phyloP scores from a whole-genome alignment of 768 basidiomycete genomes.

The Tulasnella sp. region DNA sequence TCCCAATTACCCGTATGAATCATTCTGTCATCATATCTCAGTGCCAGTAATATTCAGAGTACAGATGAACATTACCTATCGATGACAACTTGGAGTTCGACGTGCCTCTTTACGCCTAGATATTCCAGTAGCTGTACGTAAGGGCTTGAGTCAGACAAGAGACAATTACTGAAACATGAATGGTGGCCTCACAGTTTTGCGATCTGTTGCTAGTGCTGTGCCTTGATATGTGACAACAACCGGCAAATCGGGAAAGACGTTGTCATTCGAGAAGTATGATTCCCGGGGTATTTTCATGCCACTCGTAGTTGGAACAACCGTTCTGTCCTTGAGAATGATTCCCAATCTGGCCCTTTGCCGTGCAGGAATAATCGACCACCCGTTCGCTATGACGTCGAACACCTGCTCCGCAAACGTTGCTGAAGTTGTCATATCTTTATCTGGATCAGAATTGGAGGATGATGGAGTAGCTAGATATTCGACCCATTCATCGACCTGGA shows the following conservation, averaged over 20 bases:
- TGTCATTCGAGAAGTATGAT: conserved; percentile 73
- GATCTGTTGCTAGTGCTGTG: conserved; percentile 43
- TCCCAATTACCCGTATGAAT: conserved; percentile 86
- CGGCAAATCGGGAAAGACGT: conserved; percentile 78
- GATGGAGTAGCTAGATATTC: conserved; percentile 42
- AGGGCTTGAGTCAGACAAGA: too few relatives aligned
- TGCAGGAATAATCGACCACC: conserved; percentile 54
- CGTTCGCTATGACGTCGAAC: conserved; percentile 46
- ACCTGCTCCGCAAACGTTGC: conserved; percentile 72
- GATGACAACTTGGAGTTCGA: conserved; percentile 89
- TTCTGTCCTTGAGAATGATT: conserved; percentile 34
- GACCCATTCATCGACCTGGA: conserved; percentile 66
- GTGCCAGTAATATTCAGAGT: background rate
- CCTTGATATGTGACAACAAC: conserved; percentile 61
- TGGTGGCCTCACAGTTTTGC: conserved; percentile 43
- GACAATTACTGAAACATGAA: background rate
- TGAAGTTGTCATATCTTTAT: conserved; percentile 52
- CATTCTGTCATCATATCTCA: conserved; percentile 40
- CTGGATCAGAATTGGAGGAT: conserved; percentile 30
- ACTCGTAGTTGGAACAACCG: conserved; percentile 57
- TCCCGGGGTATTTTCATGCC: conserved; percentile 64
- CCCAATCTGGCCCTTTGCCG: conserved; percentile 37
- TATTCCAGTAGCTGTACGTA: conserved; percentile 38
- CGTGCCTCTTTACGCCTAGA: conserved; percentile 79
- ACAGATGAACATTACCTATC: conserved; percentile 40